phyloP scores from a whole-genome alignment of 2,329 filamentous ascomycete genomes.

The Parascedosporium putredinis region DNA sequence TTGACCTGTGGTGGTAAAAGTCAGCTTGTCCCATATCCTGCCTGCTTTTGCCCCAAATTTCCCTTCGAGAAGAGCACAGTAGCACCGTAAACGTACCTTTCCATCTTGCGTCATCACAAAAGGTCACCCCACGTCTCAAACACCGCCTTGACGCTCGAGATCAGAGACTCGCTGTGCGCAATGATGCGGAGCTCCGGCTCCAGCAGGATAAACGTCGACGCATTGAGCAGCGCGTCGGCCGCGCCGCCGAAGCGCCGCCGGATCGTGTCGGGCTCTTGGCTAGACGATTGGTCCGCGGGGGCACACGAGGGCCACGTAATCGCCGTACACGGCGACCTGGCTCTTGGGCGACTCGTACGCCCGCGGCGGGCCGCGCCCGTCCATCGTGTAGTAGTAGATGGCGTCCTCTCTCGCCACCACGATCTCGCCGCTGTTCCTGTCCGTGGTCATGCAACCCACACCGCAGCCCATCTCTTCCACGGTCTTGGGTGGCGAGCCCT shows the following conservation, averaged over 20 bases:
- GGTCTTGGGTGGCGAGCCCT: constrained; percentile 78
- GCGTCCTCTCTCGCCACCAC: constrained; percentile 92
- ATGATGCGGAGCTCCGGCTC: constrained; percentile 86
- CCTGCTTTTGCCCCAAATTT: too few species aligned
- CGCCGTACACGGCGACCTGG: constrained; percentile 64
- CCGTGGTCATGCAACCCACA: constrained; percentile 89
- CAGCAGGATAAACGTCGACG: constrained; percentile 81
- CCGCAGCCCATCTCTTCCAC: constrained; percentile 85
- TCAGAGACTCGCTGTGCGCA: constrained; percentile 76
- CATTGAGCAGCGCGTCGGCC: constrained; percentile 72
- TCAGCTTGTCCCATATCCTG: too few species aligned
- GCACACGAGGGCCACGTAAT: constrained; percentile 81
- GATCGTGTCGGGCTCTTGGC: constrained; percentile 49
- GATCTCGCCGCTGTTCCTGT: constrained; percentile 69
- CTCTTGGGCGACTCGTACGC: constrained; percentile 89
- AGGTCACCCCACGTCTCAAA: constrained; percentile 87
- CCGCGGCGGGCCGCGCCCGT: constrained; percentile 77
- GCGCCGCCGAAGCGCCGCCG: constrained; percentile 62
- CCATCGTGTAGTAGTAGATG: constrained; percentile 81
- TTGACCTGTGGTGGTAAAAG: constrained; percentile 53
- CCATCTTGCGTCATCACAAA: constrained; percentile 87
- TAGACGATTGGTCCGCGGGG: constrained; percentile 32
- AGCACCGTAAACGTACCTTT: constrained; percentile 60
- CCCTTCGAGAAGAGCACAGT: too few species aligned
- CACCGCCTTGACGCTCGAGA: constrained; percentile 67